A percentile compares a stretch with the other conserved stretches of the same genome.
Conservation (phyloP, 768 basidiomycete species). For the Phaffia tasmanica region DNA sequence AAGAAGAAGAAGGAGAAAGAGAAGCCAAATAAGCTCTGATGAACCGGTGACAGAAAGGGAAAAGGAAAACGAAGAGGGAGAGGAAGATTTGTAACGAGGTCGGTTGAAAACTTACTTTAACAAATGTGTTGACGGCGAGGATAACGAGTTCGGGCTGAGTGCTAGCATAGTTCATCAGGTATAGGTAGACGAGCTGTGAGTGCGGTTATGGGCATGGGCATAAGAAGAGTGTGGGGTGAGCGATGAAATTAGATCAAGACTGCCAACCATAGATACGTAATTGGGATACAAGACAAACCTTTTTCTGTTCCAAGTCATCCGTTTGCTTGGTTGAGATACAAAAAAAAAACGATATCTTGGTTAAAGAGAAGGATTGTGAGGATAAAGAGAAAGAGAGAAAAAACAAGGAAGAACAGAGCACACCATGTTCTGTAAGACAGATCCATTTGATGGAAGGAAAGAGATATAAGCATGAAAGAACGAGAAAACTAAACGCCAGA, state of each 20-base stretch:
- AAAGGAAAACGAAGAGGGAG: neutral
- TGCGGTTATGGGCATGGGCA: neutral
- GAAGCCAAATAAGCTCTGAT: conserved; percentile 22
- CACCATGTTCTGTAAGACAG: no score
- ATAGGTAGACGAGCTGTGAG: conserved; percentile 58
- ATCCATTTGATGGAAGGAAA: conserved; percentile 24
- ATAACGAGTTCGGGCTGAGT: conserved; percentile 98
- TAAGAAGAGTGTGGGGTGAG: neutral
- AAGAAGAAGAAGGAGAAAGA: neutral
- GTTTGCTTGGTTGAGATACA: conserved; percentile 53
- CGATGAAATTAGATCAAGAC: neutral
- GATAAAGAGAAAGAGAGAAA: neutral
- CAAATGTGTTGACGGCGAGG: conserved; percentile 96
- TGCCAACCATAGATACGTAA: neutral
- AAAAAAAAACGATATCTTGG: neutral
- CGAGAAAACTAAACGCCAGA: conserved; percentile 9
- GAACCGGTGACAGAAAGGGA: neutral
- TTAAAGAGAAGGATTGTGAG: no score
- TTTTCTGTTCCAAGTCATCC: conserved; percentile 98
- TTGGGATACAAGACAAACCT: conserved; percentile 34
- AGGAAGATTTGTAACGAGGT: conserved; percentile 9
- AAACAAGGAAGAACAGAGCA: neutral
- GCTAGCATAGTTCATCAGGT: conserved; percentile 49
- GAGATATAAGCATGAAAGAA: conserved; percentile 4
- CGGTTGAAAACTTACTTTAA: conserved; percentile 42